These are phyloP conservation scores for Phytophthora sp. DNA, from an alignment of 352 stramenopile species.

Conservation along the genomic window DNA sequence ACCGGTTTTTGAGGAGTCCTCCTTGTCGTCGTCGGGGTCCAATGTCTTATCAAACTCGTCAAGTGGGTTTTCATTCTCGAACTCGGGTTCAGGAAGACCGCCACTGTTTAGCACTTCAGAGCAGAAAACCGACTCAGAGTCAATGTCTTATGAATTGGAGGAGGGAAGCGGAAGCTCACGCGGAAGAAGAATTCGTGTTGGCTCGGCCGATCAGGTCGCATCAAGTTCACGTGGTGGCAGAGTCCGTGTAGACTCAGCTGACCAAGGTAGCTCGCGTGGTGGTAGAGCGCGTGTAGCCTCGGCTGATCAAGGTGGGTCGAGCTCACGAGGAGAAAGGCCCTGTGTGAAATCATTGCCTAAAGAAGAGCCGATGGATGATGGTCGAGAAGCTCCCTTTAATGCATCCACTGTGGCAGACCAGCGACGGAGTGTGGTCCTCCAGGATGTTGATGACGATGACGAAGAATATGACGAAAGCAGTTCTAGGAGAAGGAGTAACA, in stretches of 20 bases:
- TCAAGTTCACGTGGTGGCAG: constrained; percentile 23
- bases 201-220: constrained; percentile 25
- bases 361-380: constrained; percentile 29
- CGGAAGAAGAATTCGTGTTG: constrained; percentile 55
- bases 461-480: constrained; percentile 35
- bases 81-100: constrained; percentile 32
- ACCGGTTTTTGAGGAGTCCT: constrained; percentile 63
- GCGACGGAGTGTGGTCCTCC: constrained; percentile 65
- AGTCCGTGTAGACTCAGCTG: constrained; percentile 18
- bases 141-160: constrained; percentile 30
- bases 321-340: constrained; percentile 18
- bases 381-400: constrained; percentile 33
- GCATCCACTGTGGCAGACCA: constrained; percentile 35
- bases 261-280: constrained; percentile 14
- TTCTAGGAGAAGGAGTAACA: constrained; percentile 34
- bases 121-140: constrained; percentile 42
- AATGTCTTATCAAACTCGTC: constrained; percentile 37
- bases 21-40: constrained; percentile 24
- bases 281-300: constrained; percentile 21
- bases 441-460: constrained; percentile 74
- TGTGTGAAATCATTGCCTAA: constrained; percentile 21
- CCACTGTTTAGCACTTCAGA: constrained; percentile 66
- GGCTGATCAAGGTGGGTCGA: constrained; percentile 17
- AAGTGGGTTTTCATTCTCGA: constrained; percentile 36
- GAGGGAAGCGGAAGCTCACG: constrained; percentile 33